These are phyloP conservation scores for Metarhizium sp. DNA, from an alignment of 2,329 filamentous ascomycete species.

Conservation along the genomic window DNA sequence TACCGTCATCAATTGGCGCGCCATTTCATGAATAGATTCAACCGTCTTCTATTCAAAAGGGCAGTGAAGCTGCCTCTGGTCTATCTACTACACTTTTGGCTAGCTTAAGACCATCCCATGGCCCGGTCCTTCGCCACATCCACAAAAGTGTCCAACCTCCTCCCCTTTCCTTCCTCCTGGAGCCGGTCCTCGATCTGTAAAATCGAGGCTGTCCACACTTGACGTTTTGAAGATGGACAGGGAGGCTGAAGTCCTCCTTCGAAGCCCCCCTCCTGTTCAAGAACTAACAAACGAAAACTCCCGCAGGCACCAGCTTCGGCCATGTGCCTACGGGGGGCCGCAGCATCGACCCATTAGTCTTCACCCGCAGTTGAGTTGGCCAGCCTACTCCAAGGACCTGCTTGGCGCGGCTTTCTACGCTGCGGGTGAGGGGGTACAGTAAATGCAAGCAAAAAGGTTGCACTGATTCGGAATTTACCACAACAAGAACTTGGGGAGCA, in stretches of 20 bases:
- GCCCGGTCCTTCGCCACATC: conserved; percentile 21
- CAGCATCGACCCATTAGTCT: conserved; percentile 44
- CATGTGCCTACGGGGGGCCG: conserved; percentile 30
- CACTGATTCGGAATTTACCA: conserved; percentile 7
- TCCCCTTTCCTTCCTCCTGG: conserved; percentile 7
- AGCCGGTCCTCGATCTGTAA: conserved; percentile 15
- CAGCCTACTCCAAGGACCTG: conserved; percentile 31
- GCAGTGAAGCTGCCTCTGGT: conserved; percentile 1
- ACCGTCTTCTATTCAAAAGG: conserved; percentile 35
- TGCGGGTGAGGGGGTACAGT: conserved; percentile 18
- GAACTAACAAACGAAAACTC: conserved; percentile 22
- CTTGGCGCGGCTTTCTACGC: conserved; percentile 27
- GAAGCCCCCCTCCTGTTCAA: conserved; percentile 13
- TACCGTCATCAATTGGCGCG: background rate
- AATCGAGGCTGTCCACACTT: conserved; percentile 16
- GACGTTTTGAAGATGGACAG: conserved; percentile 3
- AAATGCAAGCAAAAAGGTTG: conserved; percentile 10
- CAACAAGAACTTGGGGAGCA: conserved; percentile 18
- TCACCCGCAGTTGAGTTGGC: conserved; percentile 13
- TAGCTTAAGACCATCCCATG: conserved; percentile 20
- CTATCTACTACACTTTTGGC: conserved; percentile 18
- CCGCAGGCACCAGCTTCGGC: conserved; percentile 15
- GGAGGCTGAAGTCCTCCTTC: conserved; percentile 1
- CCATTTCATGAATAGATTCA: conserved; percentile 33
- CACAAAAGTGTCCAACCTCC: conserved; percentile 7